phyloP scores from a whole-genome alignment of 1,139 yeast species.

The Hemisphaericaspora subhashii region DNA sequence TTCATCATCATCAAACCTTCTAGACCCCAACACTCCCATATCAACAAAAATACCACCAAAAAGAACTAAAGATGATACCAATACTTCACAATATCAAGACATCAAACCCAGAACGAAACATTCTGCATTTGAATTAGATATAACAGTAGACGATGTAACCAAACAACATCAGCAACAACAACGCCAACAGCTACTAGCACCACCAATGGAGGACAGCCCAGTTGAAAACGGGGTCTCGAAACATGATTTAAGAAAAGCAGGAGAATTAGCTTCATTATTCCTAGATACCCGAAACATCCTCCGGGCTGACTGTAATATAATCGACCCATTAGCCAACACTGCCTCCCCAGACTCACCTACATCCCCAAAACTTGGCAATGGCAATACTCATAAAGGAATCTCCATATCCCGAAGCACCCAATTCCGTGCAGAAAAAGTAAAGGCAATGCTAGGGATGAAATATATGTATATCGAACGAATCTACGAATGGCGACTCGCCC shows the following conservation, averaged over 20 bases:
- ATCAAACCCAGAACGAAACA: slow-evolving; percentile 4
- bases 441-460: slow-evolving; percentile 50
- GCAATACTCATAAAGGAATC: slow-evolving; percentile 5
- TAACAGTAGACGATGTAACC: slow-evolving; percentile 1
- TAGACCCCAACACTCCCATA: not conserved
- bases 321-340: slow-evolving; percentile 21
- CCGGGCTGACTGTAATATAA: slow-evolving; percentile 43
- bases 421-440: slow-evolving; percentile 54
- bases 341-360: slow-evolving; percentile 9
- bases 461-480: slow-evolving; percentile 48
- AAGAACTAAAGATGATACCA: not conserved
- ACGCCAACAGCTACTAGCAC: not conserved
- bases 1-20: not conserved
- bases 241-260: slow-evolving; percentile 34
- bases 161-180: not conserved
- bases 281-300: slow-evolving; percentile 44
- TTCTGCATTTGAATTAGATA: slow-evolving; percentile 2
- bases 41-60: not conserved
- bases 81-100: not conserved
- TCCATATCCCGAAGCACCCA: slow-evolving; percentile 38
- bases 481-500: slow-evolving; percentile 29
- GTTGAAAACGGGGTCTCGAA: slow-evolving; percentile 7
- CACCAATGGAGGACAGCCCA: not conserved
- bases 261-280: slow-evolving; percentile 42
- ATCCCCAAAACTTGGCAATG: slow-evolving; percentile 6